Base-by-base conservation (phyloP, 306 rosid species). In the Vicia sativa region DNA sequence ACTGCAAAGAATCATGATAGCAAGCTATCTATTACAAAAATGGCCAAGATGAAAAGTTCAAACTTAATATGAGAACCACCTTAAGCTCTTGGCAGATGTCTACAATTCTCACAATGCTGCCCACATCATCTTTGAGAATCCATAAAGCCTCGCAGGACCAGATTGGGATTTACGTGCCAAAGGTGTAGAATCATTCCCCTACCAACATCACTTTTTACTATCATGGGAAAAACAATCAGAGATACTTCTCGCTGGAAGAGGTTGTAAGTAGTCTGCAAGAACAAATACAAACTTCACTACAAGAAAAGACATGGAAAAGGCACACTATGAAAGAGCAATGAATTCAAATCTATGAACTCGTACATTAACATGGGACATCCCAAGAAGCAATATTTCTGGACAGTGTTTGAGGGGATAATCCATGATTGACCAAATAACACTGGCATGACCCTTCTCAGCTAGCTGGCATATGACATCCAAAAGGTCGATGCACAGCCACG, bases 401-500 rank as follows among this genome's bases (percentile, higher is more conserved):
- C 97, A 91, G 78, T 88, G 83, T 75, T 87, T 85, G 38, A 95
- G 91, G 69, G 99, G 97, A 84, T 82, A 79, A 43, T 88, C 92
- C 55, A 95, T 84, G 62, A 95, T 81, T 11, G 87, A 77, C 66
- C 90, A 90, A 78, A 91, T 95, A 53, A 83, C 72, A 82, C 78
- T 74, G 69, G 97, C 97, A 79, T 91, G 89, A 75, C 99, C 99
- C 80, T 83, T 85, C 86, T 95, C 99, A 62, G 99, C 91, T 61
- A 95, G 81, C 82, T 79, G 87, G 76, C 99, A 95, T 37, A 95
- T 77, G 55, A 84, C 82, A 41, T 85, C 93, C 79, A 95, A 77
- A 65, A 95, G 86, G 59, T 91, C 96, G 65, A 95, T 83, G 66
- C 95, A 87, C 77, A 83, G 72, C 99, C 99, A 95, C 14, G 96